A percentile compares a stretch with the other conserved stretches of the same genome.
phyloP scores from a whole-genome alignment of 2,329 filamentous ascomycete species.

The Diaporthe sp. region DNA sequence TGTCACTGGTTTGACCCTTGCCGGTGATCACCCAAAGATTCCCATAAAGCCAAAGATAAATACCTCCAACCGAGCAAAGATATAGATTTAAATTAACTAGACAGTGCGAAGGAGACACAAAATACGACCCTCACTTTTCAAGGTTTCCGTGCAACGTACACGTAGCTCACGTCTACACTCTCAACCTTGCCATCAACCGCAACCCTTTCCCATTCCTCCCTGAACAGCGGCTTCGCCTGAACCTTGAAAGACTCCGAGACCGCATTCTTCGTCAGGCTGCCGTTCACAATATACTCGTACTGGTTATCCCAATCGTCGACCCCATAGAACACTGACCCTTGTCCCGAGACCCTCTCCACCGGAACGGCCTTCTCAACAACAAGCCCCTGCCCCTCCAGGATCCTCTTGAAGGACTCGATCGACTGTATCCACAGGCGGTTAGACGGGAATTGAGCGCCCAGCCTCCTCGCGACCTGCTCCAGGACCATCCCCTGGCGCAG shows the following conservation, averaged over 20 bases:
- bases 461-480: slow-evolving; percentile 46
- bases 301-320: slow-evolving; percentile 49
- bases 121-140: background rate
- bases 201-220: slow-evolving; percentile 49
- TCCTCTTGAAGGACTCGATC: slow-evolving; percentile 46
- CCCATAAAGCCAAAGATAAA: slow-evolving; percentile 57
- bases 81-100: slow-evolving; percentile 50
- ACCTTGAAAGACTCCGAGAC: slow-evolving; percentile 45
- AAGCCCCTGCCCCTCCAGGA: slow-evolving; percentile 49
- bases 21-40: slow-evolving; percentile 67
- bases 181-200: slow-evolving; percentile 50
- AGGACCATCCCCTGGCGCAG: slow-evolving; percentile 46
- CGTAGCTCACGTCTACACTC: slow-evolving; percentile 48
- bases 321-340: slow-evolving; percentile 45
- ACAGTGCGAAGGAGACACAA: background rate
- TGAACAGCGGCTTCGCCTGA: slow-evolving; percentile 48
- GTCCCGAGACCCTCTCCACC: slow-evolving; percentile 48
- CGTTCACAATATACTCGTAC: slow-evolving; percentile 47
- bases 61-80: slow-evolving; percentile 56
- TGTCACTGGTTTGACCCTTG: slow-evolving; percentile 77
- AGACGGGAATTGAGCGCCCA: slow-evolving; percentile 48
- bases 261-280: slow-evolving; percentile 43
- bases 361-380: slow-evolving; percentile 46
- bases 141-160: slow-evolving; percentile 48
- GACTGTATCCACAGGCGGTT: slow-evolving; percentile 50